Base-by-base conservation (phyloP, 2,329 filamentous ascomycete genomes). In the Claviceps monticola region DNA sequence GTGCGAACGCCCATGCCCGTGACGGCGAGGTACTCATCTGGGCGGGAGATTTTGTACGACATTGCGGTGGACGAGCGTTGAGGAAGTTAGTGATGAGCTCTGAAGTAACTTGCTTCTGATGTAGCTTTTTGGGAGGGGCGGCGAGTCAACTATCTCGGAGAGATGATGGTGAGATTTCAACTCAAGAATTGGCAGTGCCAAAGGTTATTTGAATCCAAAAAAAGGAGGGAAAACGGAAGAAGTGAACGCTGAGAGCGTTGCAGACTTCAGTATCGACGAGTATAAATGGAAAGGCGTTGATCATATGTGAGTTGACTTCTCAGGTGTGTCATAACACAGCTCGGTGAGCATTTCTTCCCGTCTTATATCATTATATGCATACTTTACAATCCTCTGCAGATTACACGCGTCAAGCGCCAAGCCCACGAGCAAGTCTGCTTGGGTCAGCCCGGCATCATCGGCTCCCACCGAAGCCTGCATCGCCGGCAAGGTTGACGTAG, bases 21-120 rank as follows among this genome's bases (percentile, higher is more conserved):
- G 60, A 93, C 79, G 74, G 88, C 87, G 68, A 94, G 84, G 75
- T 93, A 94, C 70, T 88, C 80, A 69, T 89, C 86, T 29, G 86
- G 83, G 52, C 80, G 79, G 19, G 86, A 83, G 57, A 88, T 77
- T 65, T 75, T 78, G 69, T 84, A 87, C 59, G 76, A 76, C 73
- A 78, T 78, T 49, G 55, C 36, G 39, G 1, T 21, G 39, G n/a
- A 42, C 8, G 4, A 4, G n/a, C 11, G 39, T 8, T 42, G 39
- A 42, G 19, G 17, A 8, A 41, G 6, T 8, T 9, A n/a, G n/a
- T 17, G 38, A 8, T 17, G 38, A 9, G 6, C 8, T 7, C 38
- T 19, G 38, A 9, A 41, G 38, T 7, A 26, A 26, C 26, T 26
- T 26, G 26, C 26, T 26, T 26, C 26, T 26, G 26, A 26, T 8